Conservation (phyloP, 2,329 filamentous ascomycete genomes). For the Alternaria rosae region DNA sequence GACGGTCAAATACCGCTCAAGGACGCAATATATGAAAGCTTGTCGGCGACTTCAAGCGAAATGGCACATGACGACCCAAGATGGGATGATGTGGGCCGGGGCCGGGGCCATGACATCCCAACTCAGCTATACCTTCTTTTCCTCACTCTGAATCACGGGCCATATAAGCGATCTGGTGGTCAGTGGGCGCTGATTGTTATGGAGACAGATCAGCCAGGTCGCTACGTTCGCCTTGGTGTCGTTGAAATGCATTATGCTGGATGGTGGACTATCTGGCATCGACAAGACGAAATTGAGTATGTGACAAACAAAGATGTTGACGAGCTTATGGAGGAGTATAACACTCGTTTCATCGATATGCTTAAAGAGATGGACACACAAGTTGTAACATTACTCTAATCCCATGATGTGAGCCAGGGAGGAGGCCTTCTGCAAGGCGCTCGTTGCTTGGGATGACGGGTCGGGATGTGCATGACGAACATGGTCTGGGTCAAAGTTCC, state of each 20-base stretch:
- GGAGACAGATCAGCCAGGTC: not conserved
- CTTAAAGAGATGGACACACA: not conserved
- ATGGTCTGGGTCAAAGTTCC: not conserved
- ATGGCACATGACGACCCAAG: fast-evolving
- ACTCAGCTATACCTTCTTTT: not conserved
- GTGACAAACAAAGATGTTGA: not conserved
- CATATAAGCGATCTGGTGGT: too few relatives aligned
- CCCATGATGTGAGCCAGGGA: not conserved
- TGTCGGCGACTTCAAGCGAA: not conserved
- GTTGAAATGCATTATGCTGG: not conserved
- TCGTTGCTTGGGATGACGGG: not conserved
- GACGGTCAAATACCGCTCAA: not conserved
- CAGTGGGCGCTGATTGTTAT: not conserved
- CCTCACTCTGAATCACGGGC: not conserved
- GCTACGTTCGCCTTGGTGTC: not conserved
- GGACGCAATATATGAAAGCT: not conserved
- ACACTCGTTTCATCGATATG: not conserved
- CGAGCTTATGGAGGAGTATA: not conserved
- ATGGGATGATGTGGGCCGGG: not conserved
- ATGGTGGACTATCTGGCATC: not conserved
- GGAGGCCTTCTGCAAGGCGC: not conserved
- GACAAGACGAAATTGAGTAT: not conserved
- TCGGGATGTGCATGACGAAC: not conserved
- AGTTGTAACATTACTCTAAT: not conserved
- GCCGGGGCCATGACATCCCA: not conserved